A percentile compares a stretch with the other conserved stretches of the same genome.
phyloP scores from a whole-genome alignment of 1,284 basidiomycete species.

The Boletus subluridellus region DNA sequence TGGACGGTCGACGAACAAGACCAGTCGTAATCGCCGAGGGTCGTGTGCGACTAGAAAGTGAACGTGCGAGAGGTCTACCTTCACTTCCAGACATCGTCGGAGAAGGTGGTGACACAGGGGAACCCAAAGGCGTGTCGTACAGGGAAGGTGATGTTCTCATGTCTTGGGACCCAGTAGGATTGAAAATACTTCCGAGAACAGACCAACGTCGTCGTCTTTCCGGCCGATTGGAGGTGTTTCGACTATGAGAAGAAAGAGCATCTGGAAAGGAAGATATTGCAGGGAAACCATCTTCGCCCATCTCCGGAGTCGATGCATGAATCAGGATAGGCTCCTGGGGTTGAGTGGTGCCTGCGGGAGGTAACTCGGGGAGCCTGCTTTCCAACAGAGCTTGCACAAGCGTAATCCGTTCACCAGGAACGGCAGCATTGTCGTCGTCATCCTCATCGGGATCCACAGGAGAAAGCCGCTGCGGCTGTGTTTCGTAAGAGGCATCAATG shows the following conservation, averaged over 20 bases:
- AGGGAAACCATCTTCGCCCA: constrained; percentile 43
- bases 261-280: constrained; percentile 50
- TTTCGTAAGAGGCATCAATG: constrained; percentile 19
- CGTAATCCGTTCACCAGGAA: constrained; percentile 54
- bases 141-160: constrained; percentile 29
- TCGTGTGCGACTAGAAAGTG: constrained; percentile 24
- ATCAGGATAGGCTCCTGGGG: constrained; percentile 68
- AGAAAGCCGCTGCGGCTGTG: constrained; percentile 24
- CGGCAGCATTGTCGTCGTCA: constrained; percentile 45
- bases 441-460: constrained; percentile 58
- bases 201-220: constrained; percentile 41
- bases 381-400: constrained; percentile 70
- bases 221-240: constrained; percentile 28
- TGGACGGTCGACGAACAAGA: constrained; percentile 24
- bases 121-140: constrained; percentile 17
- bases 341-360: constrained; percentile 62
- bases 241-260: constrained; percentile 35
- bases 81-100: constrained; percentile 18
- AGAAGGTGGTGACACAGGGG: constrained; percentile 12
- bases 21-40: constrained; percentile 7
- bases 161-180: constrained; percentile 21
- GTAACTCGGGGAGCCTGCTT: constrained; percentile 69
- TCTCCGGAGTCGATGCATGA: constrained; percentile 37
- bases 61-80: constrained; percentile 23
- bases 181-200: constrained; percentile 47